A percentile compares a stretch with the other conserved stretches of the same genome.
These are phyloP conservation scores for Globisporangium iwayamae DNA, from an alignment of 352 stramenopile species.

Conservation along the genomic window DNA sequence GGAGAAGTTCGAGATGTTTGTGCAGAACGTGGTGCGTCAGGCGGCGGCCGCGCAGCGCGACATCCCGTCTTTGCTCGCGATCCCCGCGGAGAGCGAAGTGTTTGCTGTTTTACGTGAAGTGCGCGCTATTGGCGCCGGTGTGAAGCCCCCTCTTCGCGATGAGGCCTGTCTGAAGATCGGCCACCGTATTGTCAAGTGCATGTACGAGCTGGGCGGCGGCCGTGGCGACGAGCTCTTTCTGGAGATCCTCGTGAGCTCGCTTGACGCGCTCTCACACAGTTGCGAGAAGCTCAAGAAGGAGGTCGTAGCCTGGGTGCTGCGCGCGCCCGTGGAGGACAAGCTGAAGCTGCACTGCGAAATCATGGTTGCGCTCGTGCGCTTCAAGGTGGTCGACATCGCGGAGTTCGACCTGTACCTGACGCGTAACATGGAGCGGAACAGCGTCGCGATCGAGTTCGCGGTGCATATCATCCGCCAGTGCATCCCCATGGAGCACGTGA, in stretches of 20 bases:
- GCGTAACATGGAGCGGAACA: conserved; percentile 94
- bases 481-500: conserved; percentile 92
- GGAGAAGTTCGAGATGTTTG: conserved; percentile 87
- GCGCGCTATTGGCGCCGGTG: conserved; percentile 59
- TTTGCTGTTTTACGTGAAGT: conserved; percentile 82
- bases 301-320: conserved; percentile 92
- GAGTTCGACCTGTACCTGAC: conserved; percentile 96
- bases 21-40: conserved; percentile 83
- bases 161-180: conserved; percentile 95
- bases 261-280: conserved; percentile 91
- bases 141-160: conserved; percentile 77
- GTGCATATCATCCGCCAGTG: conserved; percentile 93
- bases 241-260: conserved; percentile 93
- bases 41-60: conserved; percentile 67
- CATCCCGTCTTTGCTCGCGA: conserved; percentile 62
- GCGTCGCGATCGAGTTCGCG: conserved; percentile 95
- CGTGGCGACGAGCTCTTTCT: conserved; percentile 91
- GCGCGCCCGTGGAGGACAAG: conserved; percentile 92
- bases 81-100: conserved; percentile 78
- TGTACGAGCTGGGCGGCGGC: conserved; percentile 91
- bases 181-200: conserved; percentile 96
- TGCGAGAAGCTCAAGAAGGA: conserved; percentile 94
- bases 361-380: conserved; percentile 93
- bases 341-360: conserved; percentile 96
- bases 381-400: conserved; percentile 89